Evolutionary conservation across 805 yeast genomes (phyloP), one percentile per base, ranked within the genome.

Genomic region (Kodamaea jinghongensis): DNA sequence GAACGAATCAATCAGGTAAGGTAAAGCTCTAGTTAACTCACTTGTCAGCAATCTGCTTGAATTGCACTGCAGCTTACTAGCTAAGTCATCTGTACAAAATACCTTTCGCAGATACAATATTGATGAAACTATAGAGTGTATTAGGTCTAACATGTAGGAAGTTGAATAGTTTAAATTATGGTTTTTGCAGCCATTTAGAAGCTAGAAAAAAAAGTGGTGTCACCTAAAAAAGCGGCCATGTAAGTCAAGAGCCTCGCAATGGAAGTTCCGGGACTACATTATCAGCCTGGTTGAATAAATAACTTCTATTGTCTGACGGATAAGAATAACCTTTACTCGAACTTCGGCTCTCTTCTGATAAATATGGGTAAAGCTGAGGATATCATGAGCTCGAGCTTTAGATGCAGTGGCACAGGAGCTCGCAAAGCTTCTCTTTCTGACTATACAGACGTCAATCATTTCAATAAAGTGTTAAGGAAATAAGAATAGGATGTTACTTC

Each of bases 1-100:
- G 25, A 79, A 64, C 3, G 51, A 35, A 51, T 81, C 83, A 4
- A 70, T 78, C 34, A n/a, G n/a, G n/a, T n/a, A n/a, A n/a, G n/a
- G n/a, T n/a, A n/a, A n/a, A n/a, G n/a, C n/a, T n/a, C n/a, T n/a
- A n/a, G n/a, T n/a, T n/a, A n/a, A n/a, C n/a, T n/a, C n/a, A n/a
- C n/a, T n/a, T n/a, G n/a, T n/a, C n/a, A n/a, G n/a, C n/a, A 32
- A 15, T 22, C 13, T 2, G 28, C 11, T 20, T 3, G 12, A 15
- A 16, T 9, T 31, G n/a, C 28, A 16, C 12, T n/a, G 35, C 11
- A 68, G 48, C 78, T 79, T 3, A 75, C 31, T 33, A 4, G 17
- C 16, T 10, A 35, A 40, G 32, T 30, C 10, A 6, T 27, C 26
- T 11, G 31, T 31, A 11, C 17, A 28, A 26, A 40, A 40, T n/a